A percentile compares a stretch with the other conserved stretches of the same genome.
Conservation (phyloP, 768 basidiomycete species). For the Cystofilobasidium ferigula region DNA sequence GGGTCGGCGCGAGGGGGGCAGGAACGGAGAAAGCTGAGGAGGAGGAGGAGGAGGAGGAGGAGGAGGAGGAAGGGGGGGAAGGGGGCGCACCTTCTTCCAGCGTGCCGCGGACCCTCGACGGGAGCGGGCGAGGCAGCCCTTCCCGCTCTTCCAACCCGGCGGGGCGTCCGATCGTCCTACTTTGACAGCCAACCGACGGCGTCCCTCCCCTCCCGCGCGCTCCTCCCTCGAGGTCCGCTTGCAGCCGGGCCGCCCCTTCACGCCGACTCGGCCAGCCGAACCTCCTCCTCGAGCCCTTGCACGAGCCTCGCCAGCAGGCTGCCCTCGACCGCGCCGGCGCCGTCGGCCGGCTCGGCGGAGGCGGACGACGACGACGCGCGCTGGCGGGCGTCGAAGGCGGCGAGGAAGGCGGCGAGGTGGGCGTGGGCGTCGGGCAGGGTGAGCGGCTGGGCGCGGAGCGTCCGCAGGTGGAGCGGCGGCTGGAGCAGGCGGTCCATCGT, state of each 20-base stretch:
- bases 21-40: too few species aligned
- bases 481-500: neutral
- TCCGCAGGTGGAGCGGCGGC: conserved; percentile 15
- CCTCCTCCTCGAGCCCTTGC: conserved; percentile 6
- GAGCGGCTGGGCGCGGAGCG: conserved; percentile 1
- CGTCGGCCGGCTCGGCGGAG: neutral
- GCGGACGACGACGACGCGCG: neutral
- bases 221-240: neutral
- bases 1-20: too few species aligned
- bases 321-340: conserved; percentile 19
- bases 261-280: neutral
- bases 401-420: conserved; percentile 14
- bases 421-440: neutral
- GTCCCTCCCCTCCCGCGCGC: too few species aligned
- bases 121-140: too few species aligned
- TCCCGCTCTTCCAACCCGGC: too few species aligned
- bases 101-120: too few species aligned
- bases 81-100: too few species aligned
- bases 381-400: conserved; percentile 6
- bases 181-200: too few species aligned
- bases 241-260: neutral
- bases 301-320: conserved; percentile 13
- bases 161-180: too few species aligned
- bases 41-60: too few species aligned
- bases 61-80: too few species aligned